These are phyloP conservation scores for Arthonia radiata DNA, from an alignment of 495 filamentous ascomycete species.

Conservation along the genomic window DNA sequence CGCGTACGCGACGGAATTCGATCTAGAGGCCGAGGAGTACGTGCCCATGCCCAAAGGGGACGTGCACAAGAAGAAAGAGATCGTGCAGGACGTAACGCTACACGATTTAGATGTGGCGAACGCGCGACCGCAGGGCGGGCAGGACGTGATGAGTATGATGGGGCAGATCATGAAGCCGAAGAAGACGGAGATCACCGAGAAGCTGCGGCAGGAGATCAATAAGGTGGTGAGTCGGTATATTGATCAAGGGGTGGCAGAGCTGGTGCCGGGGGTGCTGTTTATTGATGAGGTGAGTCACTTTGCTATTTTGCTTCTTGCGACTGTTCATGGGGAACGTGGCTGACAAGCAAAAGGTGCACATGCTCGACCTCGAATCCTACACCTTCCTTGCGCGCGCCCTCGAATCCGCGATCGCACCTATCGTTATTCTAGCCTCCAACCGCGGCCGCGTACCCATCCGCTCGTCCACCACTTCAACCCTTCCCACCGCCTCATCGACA, in stretches of 20 bases:
- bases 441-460: slow-evolving; percentile 75
- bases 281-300: slow-evolving; percentile 85
- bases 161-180: slow-evolving; percentile 96
- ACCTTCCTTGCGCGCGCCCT: slow-evolving; percentile 95
- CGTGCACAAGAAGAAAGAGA: slow-evolving; percentile 99
- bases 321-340: background rate
- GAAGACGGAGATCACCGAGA: slow-evolving; percentile 96
- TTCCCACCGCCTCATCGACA: slow-evolving; percentile 2
- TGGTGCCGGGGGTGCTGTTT: slow-evolving; percentile 90
- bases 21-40: slow-evolving; percentile 95
- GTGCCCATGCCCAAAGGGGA: slow-evolving; percentile 96
- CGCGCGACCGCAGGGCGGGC: slow-evolving; percentile 76
- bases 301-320: slow-evolving; percentile 1
- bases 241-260: slow-evolving; percentile 90
- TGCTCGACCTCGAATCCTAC: slow-evolving; percentile 97
- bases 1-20: slow-evolving; percentile 92
- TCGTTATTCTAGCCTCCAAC: slow-evolving; percentile 93
- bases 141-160: slow-evolving; percentile 99
- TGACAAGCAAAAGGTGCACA: slow-evolving; percentile 44
- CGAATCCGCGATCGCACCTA: slow-evolving; percentile 76
- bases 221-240: slow-evolving; percentile 97
- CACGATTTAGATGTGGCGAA: slow-evolving; percentile 95
- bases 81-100: slow-evolving; percentile 94
- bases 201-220: slow-evolving; percentile 85
- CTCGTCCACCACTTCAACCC: slow-evolving; percentile 39